These are phyloP conservation scores for Boletus patriciae DNA, from an alignment of 768 basidiomycete genomes.

Conservation along the genomic window DNA sequence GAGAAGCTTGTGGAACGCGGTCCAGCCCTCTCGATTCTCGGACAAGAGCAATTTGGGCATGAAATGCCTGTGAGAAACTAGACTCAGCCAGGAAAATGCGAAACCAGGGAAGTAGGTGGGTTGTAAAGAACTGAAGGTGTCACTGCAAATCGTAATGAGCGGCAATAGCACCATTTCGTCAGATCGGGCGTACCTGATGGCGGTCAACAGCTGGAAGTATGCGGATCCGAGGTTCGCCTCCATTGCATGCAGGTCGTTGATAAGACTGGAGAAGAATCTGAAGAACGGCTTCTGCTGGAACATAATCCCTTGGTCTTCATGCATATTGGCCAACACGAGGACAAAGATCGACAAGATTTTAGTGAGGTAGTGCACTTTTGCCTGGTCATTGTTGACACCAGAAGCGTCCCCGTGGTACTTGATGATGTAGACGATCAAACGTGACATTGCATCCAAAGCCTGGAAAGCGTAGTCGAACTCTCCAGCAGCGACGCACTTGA, in stretches of 20 bases:
- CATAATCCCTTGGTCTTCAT: slow-evolving; percentile 86
- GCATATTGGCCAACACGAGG: slow-evolving; percentile 89
- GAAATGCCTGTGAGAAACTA: slow-evolving; percentile 94
- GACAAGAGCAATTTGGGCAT: slow-evolving; percentile 93
- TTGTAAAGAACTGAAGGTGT: slow-evolving; percentile 93
- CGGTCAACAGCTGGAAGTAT: slow-evolving; percentile 85
- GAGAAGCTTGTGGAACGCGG: slow-evolving; percentile 92
- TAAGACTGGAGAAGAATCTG: slow-evolving; percentile 94
- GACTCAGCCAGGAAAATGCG: slow-evolving; percentile 96
- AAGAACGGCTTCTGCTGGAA: slow-evolving; percentile 99
- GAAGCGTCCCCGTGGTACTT: slow-evolving; percentile 98
- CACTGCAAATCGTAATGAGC: slow-evolving; percentile 46
- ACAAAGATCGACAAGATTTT: slow-evolving; percentile 98
- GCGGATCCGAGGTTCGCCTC: slow-evolving; percentile 83
- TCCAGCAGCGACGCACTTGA: slow-evolving; percentile 68
- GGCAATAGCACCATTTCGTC: not conserved
- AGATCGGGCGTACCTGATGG: slow-evolving; percentile 64
- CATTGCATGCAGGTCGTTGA: slow-evolving; percentile 87
- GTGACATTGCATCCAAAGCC: slow-evolving; percentile 92
- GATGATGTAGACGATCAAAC: slow-evolving; percentile 95
- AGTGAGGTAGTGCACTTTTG: slow-evolving; percentile 93
- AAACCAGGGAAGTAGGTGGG: slow-evolving; percentile 97
- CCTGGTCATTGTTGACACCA: slow-evolving; percentile 88
- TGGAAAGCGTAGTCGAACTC: slow-evolving; percentile 83
- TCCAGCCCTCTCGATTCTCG: slow-evolving; percentile 94